Conservation (phyloP, 169 alveolate species). For the Cardiosporidium cionae region DNA sequence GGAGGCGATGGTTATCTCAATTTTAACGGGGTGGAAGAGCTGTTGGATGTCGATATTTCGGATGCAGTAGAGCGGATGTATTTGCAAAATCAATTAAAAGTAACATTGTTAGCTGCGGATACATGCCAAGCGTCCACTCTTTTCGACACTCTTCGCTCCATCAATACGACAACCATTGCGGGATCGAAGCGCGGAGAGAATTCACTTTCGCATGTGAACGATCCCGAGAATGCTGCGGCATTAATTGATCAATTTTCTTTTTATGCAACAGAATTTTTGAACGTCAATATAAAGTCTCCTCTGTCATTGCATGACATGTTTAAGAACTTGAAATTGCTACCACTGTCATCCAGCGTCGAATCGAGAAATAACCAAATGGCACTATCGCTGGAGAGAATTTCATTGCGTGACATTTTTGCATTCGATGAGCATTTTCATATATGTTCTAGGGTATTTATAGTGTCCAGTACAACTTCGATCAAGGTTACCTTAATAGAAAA, state of each 20-base stretch:
- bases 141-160: background rate
- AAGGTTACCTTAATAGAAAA: too few species aligned
- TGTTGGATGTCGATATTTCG: background rate
- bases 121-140: background rate
- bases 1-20: background rate
- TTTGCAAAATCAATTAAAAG: background rate
- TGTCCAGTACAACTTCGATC: too few species aligned
- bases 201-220: background rate
- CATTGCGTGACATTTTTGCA: too few species aligned
- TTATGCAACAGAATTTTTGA: too few species aligned
- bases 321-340: too few species aligned
- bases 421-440: too few species aligned
- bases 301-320: too few species aligned
- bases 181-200: background rate
- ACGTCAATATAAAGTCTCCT: too few species aligned
- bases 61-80: background rate
- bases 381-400: too few species aligned
- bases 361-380: too few species aligned
- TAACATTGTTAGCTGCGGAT: background rate
- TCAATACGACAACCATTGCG: background rate
- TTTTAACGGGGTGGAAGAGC: background rate
- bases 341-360: too few species aligned
- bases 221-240: background rate
- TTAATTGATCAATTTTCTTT: background rate
- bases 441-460: too few species aligned